Percentiles rank a stretch among this genome's conserved stretches.
phyloP scores from a whole-genome alignment of 192 early-diverging fungal species.

The Backusella psychrophila region DNA sequence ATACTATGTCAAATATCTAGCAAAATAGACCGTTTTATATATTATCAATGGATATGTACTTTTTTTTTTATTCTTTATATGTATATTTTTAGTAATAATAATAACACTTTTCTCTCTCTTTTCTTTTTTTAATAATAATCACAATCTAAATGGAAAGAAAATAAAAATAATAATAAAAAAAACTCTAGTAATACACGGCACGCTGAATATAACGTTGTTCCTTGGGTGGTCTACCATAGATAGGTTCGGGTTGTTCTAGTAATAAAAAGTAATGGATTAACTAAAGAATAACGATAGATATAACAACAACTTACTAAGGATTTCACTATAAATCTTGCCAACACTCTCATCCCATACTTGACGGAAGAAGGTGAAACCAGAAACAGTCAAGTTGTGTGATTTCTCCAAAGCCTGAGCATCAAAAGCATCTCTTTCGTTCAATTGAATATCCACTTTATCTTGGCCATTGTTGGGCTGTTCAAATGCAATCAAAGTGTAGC shows the following conservation, averaged over 20 bases:
- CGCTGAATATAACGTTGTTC: slow-evolving; percentile 43
- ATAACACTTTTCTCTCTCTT: not conserved
- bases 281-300: not conserved
- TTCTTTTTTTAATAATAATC: not conserved
- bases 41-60: no score
- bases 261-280: not conserved
- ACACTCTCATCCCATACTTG: slow-evolving; percentile 55
- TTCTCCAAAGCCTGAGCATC: slow-evolving; percentile 36
- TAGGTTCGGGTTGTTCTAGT: slow-evolving; percentile 39
- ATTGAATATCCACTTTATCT: slow-evolving; percentile 45
- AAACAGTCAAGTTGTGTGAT: slow-evolving; percentile 38
- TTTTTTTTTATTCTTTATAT: no score
- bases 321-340: slow-evolving; percentile 47
- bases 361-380: slow-evolving; percentile 55
- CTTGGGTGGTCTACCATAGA: slow-evolving; percentile 53
- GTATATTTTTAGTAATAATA: no score
- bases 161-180: not conserved
- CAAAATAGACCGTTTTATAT: no score
- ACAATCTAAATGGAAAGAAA: not conserved
- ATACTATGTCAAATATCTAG: no score
- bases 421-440: slow-evolving; percentile 17
- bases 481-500: slow-evolving; percentile 64
- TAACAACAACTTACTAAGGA: slow-evolving; percentile 32
- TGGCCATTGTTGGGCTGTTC: slow-evolving; percentile 61
- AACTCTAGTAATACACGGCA: slow-evolving; percentile 30